Conservation (phyloP, 306 rosid genomes). For the Rosa lucieae region DNA sequence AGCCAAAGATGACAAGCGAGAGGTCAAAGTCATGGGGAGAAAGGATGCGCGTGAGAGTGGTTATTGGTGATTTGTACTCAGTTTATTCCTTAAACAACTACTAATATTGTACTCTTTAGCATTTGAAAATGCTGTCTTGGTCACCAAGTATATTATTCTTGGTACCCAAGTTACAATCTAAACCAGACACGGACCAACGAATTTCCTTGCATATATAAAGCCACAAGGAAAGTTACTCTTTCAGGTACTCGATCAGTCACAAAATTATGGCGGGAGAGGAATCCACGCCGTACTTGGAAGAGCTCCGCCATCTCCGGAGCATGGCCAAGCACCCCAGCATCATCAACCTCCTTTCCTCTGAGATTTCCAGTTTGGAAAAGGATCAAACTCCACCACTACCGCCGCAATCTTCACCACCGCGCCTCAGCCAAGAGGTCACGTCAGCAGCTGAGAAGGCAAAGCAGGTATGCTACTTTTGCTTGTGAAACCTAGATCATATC, state of each 20-base stretch:
- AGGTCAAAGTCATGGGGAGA: too few species aligned
- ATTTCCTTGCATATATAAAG: background rate
- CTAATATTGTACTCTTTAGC: too few species aligned
- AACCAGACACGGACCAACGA: background rate
- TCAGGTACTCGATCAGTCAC: background rate
- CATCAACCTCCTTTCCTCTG: background rate
- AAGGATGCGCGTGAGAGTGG: too few species aligned
- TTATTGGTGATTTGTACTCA: too few species aligned
- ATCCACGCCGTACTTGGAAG: background rate
- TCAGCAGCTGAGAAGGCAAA: background rate
- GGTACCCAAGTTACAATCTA: background rate
- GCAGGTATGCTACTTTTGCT: background rate
- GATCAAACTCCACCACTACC: background rate
- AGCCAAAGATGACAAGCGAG: too few species aligned
- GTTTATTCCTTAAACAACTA: too few species aligned
- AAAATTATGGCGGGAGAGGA: background rate
- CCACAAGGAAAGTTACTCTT: background rate
- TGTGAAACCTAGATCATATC: background rate
- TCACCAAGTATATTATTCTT: background rate
- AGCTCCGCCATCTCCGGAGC: background rate
- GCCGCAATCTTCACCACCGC: background rate
- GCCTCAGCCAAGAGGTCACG: background rate
- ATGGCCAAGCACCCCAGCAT: background rate
- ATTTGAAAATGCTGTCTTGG: background rate
- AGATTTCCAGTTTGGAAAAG: background rate